A percentile compares a stretch with the other conserved stretches of the same genome.
Evolutionary conservation across 208 protist genomes (phyloP).

Genomic region (Balamuthia mandrillaris): DNA sequence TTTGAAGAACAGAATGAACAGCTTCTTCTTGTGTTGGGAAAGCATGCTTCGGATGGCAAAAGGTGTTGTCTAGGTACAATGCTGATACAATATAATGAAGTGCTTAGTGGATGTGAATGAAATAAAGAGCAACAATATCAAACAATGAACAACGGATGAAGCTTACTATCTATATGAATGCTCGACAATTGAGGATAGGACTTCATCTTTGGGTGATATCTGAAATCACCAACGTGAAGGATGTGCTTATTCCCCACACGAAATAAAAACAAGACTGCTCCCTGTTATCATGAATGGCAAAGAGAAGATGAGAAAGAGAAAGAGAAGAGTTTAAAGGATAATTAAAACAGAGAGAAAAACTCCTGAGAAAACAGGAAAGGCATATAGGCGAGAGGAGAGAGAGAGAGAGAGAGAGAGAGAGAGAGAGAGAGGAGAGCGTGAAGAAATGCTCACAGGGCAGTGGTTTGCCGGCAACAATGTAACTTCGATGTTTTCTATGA

Average conservation of each 20-base stretch:
- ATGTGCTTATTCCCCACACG: neutral
- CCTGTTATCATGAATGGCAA: no score
- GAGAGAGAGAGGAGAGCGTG: neutral
- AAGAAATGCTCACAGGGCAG: neutral
- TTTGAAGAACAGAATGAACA: neutral
- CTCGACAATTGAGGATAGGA: neutral
- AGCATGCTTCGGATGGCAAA: conserved; percentile 30
- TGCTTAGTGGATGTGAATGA: neutral
- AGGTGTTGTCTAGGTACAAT: conserved; percentile 51
- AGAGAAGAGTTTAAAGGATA: neutral
- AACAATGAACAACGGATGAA: neutral
- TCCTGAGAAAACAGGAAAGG: neutral
- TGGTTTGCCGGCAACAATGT: conserved; percentile 24
- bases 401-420: neutral
- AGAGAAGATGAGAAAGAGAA: no score
- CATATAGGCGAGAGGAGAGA: neutral
- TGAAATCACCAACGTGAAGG: conserved; percentile 1
- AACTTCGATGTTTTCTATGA: neutral
- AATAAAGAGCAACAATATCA: neutral
- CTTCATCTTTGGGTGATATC: conserved; percentile 19
- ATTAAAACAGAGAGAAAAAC: neutral
- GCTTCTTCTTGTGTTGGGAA: conserved; percentile 32
- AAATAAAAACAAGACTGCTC: conserved; percentile 5
- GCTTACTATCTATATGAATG: neutral
- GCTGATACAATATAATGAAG: neutral